phyloP scores from a whole-genome alignment of 129 eudicot genomes.

The Heracleum sosnowskyi region DNA sequence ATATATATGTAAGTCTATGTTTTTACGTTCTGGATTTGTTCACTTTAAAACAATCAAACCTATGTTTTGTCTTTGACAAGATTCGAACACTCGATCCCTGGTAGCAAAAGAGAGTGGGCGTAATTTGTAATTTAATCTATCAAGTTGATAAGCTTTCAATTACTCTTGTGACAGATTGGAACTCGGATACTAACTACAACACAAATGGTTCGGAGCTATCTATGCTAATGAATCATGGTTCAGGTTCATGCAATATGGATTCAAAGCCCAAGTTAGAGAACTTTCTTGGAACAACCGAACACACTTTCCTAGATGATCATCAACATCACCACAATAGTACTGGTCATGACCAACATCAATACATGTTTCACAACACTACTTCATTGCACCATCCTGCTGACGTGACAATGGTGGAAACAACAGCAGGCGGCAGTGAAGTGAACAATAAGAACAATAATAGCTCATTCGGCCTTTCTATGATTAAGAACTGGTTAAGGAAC shows the following conservation, averaged over 20 bases:
- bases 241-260: conserved; percentile 36
- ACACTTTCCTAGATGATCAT: background rate
- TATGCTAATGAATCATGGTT: conserved; percentile 37
- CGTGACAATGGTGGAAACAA: conserved; percentile 12
- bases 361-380: background rate
- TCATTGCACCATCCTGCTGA: conserved; percentile 4
- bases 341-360: background rate
- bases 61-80: too few relatives aligned
- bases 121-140: too few relatives aligned
- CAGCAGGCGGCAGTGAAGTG: conserved; percentile 6
- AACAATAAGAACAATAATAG: background rate
- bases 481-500: conserved; percentile 82
- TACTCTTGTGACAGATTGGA: conserved; percentile 48
- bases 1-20: background rate
- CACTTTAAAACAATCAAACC: too few relatives aligned
- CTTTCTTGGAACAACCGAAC: conserved; percentile 45
- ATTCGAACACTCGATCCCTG: too few relatives aligned
- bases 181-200: conserved; percentile 13
- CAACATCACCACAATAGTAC: background rate
- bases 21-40: background rate
- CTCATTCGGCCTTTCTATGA: conserved; percentile 79
- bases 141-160: background rate
- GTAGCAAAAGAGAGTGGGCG: too few relatives aligned
- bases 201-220: conserved; percentile 24
- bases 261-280: conserved; percentile 73